Conservation (phyloP, 345 rosid species). For the Eucalyptus camaldulensis region DNA sequence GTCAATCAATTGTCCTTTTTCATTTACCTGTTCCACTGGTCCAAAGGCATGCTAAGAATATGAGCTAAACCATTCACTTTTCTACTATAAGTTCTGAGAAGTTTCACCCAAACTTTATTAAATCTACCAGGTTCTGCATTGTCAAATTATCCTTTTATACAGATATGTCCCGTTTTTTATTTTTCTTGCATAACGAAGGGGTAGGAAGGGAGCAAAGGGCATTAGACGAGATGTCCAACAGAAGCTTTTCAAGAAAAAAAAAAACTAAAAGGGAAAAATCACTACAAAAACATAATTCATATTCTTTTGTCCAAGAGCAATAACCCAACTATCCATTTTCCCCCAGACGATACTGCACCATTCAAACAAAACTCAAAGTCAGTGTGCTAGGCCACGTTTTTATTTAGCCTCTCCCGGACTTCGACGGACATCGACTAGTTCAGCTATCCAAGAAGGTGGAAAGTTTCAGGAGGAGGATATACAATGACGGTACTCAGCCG, state of each 20-base stretch:
- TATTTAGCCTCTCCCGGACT: not conserved
- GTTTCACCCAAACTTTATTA: not conserved
- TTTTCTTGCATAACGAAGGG: not conserved
- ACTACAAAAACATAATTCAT: not conserved
- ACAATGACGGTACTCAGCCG: not conserved
- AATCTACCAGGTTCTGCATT: not conserved
- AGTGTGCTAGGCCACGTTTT: not conserved
- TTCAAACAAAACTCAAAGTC: not conserved
- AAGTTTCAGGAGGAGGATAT: not conserved
- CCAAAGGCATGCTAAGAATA: not conserved
- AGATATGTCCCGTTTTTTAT: not conserved
- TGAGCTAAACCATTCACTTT: not conserved
- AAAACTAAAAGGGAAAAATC: not conserved
- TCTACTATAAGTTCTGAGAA: not conserved
- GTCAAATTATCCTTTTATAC: not conserved
- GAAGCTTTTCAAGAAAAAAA: not conserved
- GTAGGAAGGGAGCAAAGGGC: not conserved
- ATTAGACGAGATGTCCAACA: not conserved
- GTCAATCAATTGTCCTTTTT: not conserved
- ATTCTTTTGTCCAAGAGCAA: not conserved
- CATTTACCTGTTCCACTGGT: not conserved
- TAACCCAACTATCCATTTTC: not conserved
- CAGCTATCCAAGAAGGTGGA: not conserved
- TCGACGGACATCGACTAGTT: not conserved
- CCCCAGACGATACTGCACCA: not conserved